These are phyloP conservation scores for Aspergillus persii DNA, from an alignment of 2,329 filamentous ascomycete genomes.

Conservation along the genomic window DNA sequence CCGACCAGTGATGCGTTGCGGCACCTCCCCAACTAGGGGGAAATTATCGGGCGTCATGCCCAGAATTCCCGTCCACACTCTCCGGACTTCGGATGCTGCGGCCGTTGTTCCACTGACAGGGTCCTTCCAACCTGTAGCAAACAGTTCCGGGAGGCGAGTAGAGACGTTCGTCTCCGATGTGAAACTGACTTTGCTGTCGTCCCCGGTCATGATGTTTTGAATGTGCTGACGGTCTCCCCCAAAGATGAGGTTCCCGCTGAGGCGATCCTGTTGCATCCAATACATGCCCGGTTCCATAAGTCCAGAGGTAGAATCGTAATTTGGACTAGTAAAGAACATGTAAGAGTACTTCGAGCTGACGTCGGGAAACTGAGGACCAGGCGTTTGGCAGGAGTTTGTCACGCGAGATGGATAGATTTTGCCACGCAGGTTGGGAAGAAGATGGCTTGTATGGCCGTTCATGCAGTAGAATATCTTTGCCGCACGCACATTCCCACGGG, in stretches of 20 bases:
- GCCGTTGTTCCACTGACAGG: too few relatives aligned
- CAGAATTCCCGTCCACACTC: constrained; percentile 58
- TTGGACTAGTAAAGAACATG: neutral
- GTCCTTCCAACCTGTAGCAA: constrained; percentile 1
- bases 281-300: constrained; percentile 11
- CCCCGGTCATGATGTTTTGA: constrained; percentile 13
- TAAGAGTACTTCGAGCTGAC: neutral
- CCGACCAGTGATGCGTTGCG: constrained; percentile 11
- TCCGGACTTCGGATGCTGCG: constrained; percentile 29
- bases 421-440: constrained; percentile 45
- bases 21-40: constrained; percentile 50
- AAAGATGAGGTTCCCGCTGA: constrained; percentile 17
- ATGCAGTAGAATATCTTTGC: constrained; percentile 56
- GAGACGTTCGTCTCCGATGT: neutral
- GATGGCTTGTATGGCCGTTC: constrained; percentile 51
- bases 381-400: constrained; percentile 37
- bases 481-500: constrained; percentile 44
- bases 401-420: constrained; percentile 32
- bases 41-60: constrained; percentile 54
- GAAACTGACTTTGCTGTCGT: constrained; percentile 10
- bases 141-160: constrained; percentile 25
- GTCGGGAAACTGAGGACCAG: constrained; percentile 6
- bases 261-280: constrained; percentile 18
- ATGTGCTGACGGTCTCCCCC: constrained; percentile 16
- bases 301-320: neutral